Evolutionary conservation across 1,139 yeast genomes (phyloP).

Genomic region (Pneumocystis carinii): DNA sequence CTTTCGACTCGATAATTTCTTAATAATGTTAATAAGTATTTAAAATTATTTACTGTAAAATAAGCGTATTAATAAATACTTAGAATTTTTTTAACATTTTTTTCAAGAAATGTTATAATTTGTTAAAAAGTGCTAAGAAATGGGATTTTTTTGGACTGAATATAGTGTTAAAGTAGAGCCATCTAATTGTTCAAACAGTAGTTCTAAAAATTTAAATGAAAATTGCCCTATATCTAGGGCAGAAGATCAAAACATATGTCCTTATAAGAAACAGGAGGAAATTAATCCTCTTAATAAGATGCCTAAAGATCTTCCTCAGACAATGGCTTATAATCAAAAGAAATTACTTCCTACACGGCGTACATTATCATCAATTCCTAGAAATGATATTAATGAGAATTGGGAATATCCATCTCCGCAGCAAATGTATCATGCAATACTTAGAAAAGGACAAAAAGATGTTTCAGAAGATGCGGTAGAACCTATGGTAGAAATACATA

Average conservation of each 20-base stretch:
- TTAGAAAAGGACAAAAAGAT: constrained; percentile 73
- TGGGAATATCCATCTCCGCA: constrained; percentile 99
- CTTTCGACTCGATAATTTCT: too few species aligned
- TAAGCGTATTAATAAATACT: too few species aligned
- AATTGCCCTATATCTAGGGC: constrained; percentile 16
- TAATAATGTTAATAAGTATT: too few species aligned
- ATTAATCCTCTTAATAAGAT: constrained; percentile 70
- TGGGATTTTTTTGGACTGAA: background rate
- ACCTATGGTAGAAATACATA: constrained; percentile 93
- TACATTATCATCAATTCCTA: constrained; percentile 72
- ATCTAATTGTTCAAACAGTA: background rate
- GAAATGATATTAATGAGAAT: constrained; percentile 49
- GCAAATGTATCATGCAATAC: constrained; percentile 96
- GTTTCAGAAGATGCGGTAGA: constrained; percentile 92
- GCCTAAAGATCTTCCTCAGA: constrained; percentile 52
- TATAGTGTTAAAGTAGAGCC: too few species aligned
- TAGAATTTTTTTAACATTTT: too few species aligned
- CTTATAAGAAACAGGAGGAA: constrained; percentile 11
- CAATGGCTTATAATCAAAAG: constrained; percentile 67
- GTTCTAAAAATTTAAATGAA: background rate
- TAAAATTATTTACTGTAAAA: too few species aligned
- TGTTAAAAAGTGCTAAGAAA: background rate
- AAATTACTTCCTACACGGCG: constrained; percentile 67
- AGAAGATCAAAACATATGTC: background rate
- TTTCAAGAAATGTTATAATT: too few species aligned